Base-by-base conservation (phyloP, 192 early-diverging fungal species). In the Thamnidium elegans region DNA sequence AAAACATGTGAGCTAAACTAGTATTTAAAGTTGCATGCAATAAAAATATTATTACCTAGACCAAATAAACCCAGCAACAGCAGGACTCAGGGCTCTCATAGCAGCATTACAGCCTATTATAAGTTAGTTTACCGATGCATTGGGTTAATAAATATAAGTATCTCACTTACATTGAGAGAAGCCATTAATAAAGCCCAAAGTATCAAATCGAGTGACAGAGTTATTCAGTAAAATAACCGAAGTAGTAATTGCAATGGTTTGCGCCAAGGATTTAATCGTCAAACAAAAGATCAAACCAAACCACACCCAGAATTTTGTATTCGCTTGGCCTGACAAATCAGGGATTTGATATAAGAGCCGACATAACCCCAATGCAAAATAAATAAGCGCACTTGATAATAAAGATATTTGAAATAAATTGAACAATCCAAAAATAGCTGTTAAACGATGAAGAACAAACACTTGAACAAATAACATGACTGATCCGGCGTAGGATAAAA, bases 141-240 rank as follows among this genome's bases (percentile, higher is more conserved):
- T 15, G 17, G 36, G 5, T 26, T 26, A 14, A 17, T 14, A 2
- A 23, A 3, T 0, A 8, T 3, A 20, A 19, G 19, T 19, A 8
- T 13, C 13, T 7, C 19, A 26, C 54, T 66, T 65, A 63, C 73
- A 70, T 58, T 86, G 84, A 14, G 72, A 75, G 42, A 85, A 75
- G 3, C 84, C 86, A 60, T 87, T 87, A 20, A 87, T 68, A 9
- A 78, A 70, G 11, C 86, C 86, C 7, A 84, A 60, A 20, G 72
- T 58, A 44, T 76, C 43, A 10, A 56, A 44, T 8, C 67, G 30
- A 10, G 78, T 71, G 0, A 80, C 74, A 0, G 81, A 75, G 39
- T 86, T 82, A n/a, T 62, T 78, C 20, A 86, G 55, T 60, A 83
- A 63, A 36, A 82, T 63, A 65, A 78, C 79, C 13, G 62, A 45